Evolutionary conservation across 352 stramenopile genomes (phyloP).

Genomic region (Nothophytophthora sp.): DNA sequence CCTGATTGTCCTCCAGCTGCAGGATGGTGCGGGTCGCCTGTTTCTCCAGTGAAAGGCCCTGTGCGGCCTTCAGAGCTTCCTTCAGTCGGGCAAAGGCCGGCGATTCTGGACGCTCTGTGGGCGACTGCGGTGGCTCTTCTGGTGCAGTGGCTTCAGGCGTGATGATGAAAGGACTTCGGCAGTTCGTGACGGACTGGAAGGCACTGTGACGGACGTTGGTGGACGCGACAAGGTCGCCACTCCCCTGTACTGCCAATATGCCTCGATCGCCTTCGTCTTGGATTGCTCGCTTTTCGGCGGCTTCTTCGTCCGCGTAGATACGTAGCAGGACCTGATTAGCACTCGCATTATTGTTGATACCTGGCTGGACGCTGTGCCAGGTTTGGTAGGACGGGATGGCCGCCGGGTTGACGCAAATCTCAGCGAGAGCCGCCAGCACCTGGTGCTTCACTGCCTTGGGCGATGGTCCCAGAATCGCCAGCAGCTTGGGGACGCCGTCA

Average conservation of each 20-base stretch:
- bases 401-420: conserved; percentile 73
- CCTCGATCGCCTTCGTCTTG: conserved; percentile 16
- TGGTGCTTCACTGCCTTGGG: conserved; percentile 67
- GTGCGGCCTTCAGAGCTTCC: conserved; percentile 59
- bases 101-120: conserved; percentile 38
- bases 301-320: conserved; percentile 71
- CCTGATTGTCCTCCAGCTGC: conserved; percentile 29
- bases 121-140: conserved; percentile 6
- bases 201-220: conserved; percentile 38
- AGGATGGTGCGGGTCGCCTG: conserved; percentile 24
- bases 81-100: conserved; percentile 74
- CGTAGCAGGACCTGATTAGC: conserved; percentile 65
- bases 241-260: background rate
- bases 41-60: conserved; percentile 24
- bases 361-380: conserved; percentile 54
- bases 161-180: conserved; percentile 43
- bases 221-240: conserved; percentile 21
- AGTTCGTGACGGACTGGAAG: conserved; percentile 56
- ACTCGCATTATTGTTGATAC: conserved; percentile 50
- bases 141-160: conserved; percentile 11
- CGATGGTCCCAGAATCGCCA: conserved; percentile 52
- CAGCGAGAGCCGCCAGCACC: conserved; percentile 55
- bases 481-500: conserved; percentile 59
- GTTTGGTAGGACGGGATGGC: conserved; percentile 64
- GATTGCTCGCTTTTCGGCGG: conserved; percentile 18